A percentile compares a stretch with the other conserved stretches of the same genome.
phyloP scores from a whole-genome alignment of 1,139 yeast species.

The Suhomyces anneliseae region DNA sequence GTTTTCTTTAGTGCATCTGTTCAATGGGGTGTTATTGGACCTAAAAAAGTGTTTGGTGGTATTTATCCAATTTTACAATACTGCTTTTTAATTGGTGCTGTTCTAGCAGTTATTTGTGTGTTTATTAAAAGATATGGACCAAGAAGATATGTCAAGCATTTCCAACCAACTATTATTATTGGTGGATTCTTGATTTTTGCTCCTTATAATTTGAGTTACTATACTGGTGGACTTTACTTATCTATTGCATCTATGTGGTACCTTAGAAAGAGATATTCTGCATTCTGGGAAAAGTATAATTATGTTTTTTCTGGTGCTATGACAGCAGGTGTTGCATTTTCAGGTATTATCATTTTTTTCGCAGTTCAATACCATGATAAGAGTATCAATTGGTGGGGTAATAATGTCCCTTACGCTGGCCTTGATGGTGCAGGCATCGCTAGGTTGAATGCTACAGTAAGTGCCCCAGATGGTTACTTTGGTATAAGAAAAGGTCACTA shows the following conservation, averaged over 20 bases:
- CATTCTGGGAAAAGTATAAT: slow-evolving; percentile 22
- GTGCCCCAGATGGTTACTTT: slow-evolving; percentile 21
- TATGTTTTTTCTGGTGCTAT: slow-evolving; percentile 20
- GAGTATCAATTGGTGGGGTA: slow-evolving; percentile 22
- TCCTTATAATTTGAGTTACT: slow-evolving; percentile 19
- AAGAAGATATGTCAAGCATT: slow-evolving; percentile 11
- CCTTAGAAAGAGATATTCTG: slow-evolving; percentile 16
- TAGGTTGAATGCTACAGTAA: slow-evolving; percentile 3
- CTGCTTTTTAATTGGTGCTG: slow-evolving; percentile 55
- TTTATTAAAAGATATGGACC: slow-evolving; percentile 25
- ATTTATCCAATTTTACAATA: slow-evolving; percentile 50
- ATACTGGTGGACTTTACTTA: slow-evolving; percentile 18
- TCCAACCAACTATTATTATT: slow-evolving; percentile 21
- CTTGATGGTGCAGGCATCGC: slow-evolving; percentile 11
- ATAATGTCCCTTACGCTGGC: slow-evolving; percentile 14
- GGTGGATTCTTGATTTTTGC: slow-evolving; percentile 19
- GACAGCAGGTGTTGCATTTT: slow-evolving; percentile 21
- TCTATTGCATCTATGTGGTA: slow-evolving; percentile 18
- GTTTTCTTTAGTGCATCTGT: slow-evolving; percentile 57
- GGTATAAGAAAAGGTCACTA: slow-evolving; percentile 19
- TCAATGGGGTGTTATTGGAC: slow-evolving; percentile 69
- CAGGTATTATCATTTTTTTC: slow-evolving; percentile 21
- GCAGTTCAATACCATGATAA: slow-evolving; percentile 21
- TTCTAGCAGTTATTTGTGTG: slow-evolving; percentile 31
- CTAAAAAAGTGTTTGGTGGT: slow-evolving; percentile 47